Evolutionary conservation across 2,329 filamentous ascomycete species (phyloP), one percentile per base, ranked within the genome.

Genomic region (Lecanicillium sp.): DNA sequence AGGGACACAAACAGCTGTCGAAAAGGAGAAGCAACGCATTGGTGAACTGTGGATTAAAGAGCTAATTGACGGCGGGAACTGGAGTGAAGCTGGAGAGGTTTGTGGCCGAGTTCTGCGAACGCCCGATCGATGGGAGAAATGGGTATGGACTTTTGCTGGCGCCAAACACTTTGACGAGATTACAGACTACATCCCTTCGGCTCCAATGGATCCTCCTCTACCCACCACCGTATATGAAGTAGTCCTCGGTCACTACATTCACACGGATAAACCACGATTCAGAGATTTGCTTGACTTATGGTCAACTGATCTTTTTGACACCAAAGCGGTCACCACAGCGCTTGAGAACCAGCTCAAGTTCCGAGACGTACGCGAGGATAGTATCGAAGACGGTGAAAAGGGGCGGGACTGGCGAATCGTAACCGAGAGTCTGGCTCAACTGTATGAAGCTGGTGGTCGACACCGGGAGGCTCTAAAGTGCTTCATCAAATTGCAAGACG

Each of bases 41-140:
- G 92, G 92, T 16, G 92, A 96, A 53, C 70, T 94, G 5, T 98
- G 92, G 92, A 72, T 98, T 25, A 80, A 89, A 44, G 85, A 95
- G 51, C 72, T 96, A 25, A 75, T 95, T 25, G 75, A 80, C 27
- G 70, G 75, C 1, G 72, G 77, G 8, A 71, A 90, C 44, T 98
- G 92, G 92, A 56, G 57, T 8, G 68, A 74, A 41, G 92, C 92
- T 5, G 90, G 87, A 1, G 71, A 83, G 51, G 71, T 94, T 4
- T 90, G 88, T 42, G 85, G 83, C 12, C 87, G 82, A 52, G 89
- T 95, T 1, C 68, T 98, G 1, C 79, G 79, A 31, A 86, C 82
- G 1, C 78, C 87, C 1, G 71, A 83, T 34, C 71, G 83, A 49
- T 98, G 92, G 92, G 89, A 96, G 62, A 86, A 94, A 51, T 96